These are phyloP conservation scores for Trichoderma cornu-damae DNA, from an alignment of 2,329 filamentous ascomycete genomes.

Conservation along the genomic window DNA sequence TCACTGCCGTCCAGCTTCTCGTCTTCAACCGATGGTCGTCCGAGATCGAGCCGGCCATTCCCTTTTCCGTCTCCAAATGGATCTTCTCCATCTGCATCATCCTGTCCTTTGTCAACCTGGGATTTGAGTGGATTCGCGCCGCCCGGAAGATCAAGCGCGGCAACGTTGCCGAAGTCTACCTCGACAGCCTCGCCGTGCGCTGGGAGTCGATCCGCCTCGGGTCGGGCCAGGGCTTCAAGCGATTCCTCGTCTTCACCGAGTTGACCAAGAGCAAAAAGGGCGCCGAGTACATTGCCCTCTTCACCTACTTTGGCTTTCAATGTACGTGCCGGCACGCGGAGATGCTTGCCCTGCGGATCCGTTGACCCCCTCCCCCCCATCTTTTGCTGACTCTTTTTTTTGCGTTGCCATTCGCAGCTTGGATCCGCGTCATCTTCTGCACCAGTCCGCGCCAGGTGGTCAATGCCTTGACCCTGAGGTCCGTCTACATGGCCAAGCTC, in stretches of 20 bases:
- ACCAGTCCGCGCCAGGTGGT: constrained; percentile 88
- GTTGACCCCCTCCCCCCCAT: not conserved
- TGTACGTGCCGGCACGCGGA: constrained; percentile 37
- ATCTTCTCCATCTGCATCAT: constrained; percentile 93
- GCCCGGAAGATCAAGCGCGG: constrained; percentile 75
- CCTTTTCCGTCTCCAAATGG: constrained; percentile 79
- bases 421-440: constrained; percentile 82
- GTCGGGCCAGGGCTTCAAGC: constrained; percentile 71
- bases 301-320: constrained; percentile 77
- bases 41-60: constrained; percentile 71
- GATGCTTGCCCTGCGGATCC: not conserved
- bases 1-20: constrained; percentile 87
- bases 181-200: constrained; percentile 80
- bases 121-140: constrained; percentile 74
- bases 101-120: constrained; percentile 76
- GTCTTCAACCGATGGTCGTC: constrained; percentile 87
- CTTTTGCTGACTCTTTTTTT: not conserved
- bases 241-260: constrained; percentile 89
- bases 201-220: constrained; percentile 77
- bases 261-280: constrained; percentile 89
- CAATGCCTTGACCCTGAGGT: constrained; percentile 83
- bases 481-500: constrained; percentile 74
- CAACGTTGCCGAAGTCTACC: constrained; percentile 84
- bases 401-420: constrained; percentile 48
- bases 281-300: constrained; percentile 82